Base-by-base conservation (phyloP, 2,329 filamentous ascomycete species). In the Colletotrichum cuscutae region DNA sequence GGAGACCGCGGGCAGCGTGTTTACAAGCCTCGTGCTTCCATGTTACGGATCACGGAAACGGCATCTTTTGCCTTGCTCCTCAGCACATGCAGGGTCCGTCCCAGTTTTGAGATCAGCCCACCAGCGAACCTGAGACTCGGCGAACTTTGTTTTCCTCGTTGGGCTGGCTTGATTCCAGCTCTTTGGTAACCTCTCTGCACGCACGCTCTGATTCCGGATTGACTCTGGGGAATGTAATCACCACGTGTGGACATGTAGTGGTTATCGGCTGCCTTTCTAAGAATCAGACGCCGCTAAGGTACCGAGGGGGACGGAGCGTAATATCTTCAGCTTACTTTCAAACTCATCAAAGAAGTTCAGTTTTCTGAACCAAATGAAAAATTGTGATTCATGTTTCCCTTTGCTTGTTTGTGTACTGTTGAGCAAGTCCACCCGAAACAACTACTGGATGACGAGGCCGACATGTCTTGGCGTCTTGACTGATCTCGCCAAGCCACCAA, bases 381-480 rank as follows among this genome's bases (percentile, higher is more conserved):
- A 3, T 22, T 6, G n/a, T 6, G 42, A 15, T 62, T 53, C 11
- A 8, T 32, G 26, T 24, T 54, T 26, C 22, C 24, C 1, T 26
- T 24, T 54, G n/a, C 52, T n/a, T 28, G 4, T 15, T 32, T 7
- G 2, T 3, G 22, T 24, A 15, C 13, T 2, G 13, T 15, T 8
- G n/a, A 60, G 60, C 53, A 64, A 37, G 59, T 65, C 32, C 32
- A 49, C 46, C 49, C 35, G 70, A 69, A n/a, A 15, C 24, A 64
- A n/a, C 11, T 11, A 28, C n/a, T 54, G 64, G 26, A 28, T 69
- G 70, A 65, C 53, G 54, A 37, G 54, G 63, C 28, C 37, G 9
- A 22, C 24, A 28, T 42, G 60, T 19, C 70, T 70, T 65, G 70
- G 70, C 54, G 24, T 64, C 60, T 60, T 65, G 13, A 37, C 22